These are phyloP conservation scores for Linaria vulgaris DNA, from an alignment of 257 asterid genomes.

Conservation along the genomic window DNA sequence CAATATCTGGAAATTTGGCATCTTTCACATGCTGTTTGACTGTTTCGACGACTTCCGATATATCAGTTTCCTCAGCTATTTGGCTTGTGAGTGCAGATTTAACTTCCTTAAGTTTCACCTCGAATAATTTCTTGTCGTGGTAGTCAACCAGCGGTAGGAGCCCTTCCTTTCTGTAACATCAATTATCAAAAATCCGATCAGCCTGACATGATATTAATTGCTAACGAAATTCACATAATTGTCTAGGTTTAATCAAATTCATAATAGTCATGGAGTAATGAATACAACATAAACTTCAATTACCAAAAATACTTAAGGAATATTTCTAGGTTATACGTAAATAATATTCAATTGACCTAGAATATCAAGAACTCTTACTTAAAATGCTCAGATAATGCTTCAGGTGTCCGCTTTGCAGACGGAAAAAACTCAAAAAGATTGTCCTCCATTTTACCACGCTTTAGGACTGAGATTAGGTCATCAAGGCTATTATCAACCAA, in stretches of 20 bases:
- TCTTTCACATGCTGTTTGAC: constrained; percentile 90
- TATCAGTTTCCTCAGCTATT: constrained; percentile 77
- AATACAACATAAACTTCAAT: too few relatives aligned
- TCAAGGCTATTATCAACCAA: constrained; percentile 95
- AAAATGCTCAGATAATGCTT: constrained; percentile 90
- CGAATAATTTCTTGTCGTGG: constrained; percentile 79
- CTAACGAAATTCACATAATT: too few relatives aligned
- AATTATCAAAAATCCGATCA: constrained; percentile 16
- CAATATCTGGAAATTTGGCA: constrained; percentile 85
- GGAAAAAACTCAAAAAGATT: constrained; percentile 90
- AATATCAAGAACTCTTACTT: constrained; percentile 51
- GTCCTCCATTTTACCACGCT: constrained; percentile 92
- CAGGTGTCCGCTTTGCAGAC: constrained; percentile 79
- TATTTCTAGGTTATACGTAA: too few relatives aligned
- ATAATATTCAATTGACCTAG: too few relatives aligned
- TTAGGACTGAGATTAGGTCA: constrained; percentile 86
- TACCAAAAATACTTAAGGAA: too few relatives aligned
- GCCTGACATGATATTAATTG: neutral
- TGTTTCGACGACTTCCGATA: constrained; percentile 86
- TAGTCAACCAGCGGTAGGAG: constrained; percentile 73
- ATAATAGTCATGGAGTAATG: too few relatives aligned
- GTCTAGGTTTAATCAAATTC: too few relatives aligned
- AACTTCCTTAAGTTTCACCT: constrained; percentile 85
- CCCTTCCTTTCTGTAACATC: constrained; percentile 68
- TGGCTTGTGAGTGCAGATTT: constrained; percentile 76